Conservation (phyloP, 73 alveolate species). For the Symbiodinium pilosum region DNA sequence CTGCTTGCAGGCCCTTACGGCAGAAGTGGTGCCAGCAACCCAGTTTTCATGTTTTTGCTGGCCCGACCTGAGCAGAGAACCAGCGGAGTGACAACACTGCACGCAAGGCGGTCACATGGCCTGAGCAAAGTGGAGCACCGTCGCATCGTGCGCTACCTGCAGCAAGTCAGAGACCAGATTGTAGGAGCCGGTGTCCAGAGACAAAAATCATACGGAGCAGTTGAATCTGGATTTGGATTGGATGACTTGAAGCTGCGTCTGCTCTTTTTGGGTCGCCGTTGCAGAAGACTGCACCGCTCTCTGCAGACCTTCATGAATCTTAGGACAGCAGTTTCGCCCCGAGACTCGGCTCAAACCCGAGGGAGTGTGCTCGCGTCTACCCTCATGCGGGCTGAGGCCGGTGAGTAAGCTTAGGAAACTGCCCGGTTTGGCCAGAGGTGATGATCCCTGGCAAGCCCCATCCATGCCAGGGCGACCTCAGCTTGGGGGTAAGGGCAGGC, state of each 20-base stretch:
- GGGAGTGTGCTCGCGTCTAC: not conserved
- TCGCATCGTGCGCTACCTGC: slow-evolving; percentile 54
- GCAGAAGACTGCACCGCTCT: too few relatives aligned
- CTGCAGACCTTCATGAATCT: too few relatives aligned
- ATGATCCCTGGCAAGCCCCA: too few relatives aligned
- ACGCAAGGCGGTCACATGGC: slow-evolving; percentile 41
- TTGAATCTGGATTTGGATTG: not conserved
- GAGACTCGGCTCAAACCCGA: slow-evolving; percentile 11
- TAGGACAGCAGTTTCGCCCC: too few relatives aligned
- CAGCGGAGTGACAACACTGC: not conserved
- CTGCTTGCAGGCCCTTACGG: not conserved
- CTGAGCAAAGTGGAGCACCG: slow-evolving; percentile 58
- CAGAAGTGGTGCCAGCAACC: slow-evolving; percentile 7
- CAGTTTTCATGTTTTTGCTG: not conserved
- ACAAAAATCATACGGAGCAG: too few relatives aligned
- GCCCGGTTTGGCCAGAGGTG: not conserved
- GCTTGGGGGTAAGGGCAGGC: not conserved
- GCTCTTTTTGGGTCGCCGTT: too few relatives aligned
- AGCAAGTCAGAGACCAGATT: slow-evolving; percentile 35
- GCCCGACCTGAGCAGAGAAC: not conserved
- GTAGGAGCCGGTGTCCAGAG: slow-evolving; percentile 12
- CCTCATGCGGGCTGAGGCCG: slow-evolving; percentile 24
- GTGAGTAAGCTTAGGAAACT: not conserved
- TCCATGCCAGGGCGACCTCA: not conserved
- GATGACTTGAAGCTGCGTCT: not conserved